phyloP scores from a whole-genome alignment of 2,329 filamentous ascomycete genomes.

The Lecanosticta acicola region DNA sequence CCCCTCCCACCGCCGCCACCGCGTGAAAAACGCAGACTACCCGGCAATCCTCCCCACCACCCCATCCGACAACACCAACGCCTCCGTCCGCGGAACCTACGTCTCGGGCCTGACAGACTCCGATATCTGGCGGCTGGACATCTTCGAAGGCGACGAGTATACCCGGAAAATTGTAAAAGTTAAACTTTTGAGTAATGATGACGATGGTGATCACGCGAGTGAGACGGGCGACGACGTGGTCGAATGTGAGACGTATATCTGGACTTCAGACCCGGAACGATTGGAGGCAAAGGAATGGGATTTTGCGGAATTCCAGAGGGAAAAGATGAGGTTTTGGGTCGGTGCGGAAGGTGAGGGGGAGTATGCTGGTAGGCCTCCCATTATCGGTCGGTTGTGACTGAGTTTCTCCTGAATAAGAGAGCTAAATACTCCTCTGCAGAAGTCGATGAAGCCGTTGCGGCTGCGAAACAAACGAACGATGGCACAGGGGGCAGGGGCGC shows the following conservation, averaged over 20 bases:
- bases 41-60: conserved; percentile 61
- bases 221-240: not conserved
- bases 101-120: conserved; percentile 72
- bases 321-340: conserved; percentile 63
- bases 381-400: conserved; percentile 21
- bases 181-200: not conserved
- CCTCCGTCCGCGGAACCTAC: conserved; percentile 66
- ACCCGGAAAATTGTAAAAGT: conserved; percentile 47
- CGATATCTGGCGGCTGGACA: conserved; percentile 69
- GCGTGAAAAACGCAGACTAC: conserved; percentile 68
- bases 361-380: conserved; percentile 38
- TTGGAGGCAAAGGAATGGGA: conserved; percentile 81
- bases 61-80: conserved; percentile 2
- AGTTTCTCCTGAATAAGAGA: not conserved
- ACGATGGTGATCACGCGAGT: not conserved
- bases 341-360: conserved; percentile 44
- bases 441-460: conserved; percentile 41
- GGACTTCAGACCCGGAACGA: conserved; percentile 38
- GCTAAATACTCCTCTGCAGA: conserved; percentile 28
- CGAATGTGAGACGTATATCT: conserved; percentile 41
- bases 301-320: conserved; percentile 71
- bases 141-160: conserved; percentile 78
- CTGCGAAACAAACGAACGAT: conserved; percentile 30
- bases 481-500: conserved; percentile 42
- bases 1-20: conserved; percentile 62